Percentiles rank a stretch among this genome's conserved stretches.
These are phyloP conservation scores for Basidiobolus meristosporus DNA, from an alignment of 371 early-diverging fungal genomes.

Conservation along the genomic window DNA sequence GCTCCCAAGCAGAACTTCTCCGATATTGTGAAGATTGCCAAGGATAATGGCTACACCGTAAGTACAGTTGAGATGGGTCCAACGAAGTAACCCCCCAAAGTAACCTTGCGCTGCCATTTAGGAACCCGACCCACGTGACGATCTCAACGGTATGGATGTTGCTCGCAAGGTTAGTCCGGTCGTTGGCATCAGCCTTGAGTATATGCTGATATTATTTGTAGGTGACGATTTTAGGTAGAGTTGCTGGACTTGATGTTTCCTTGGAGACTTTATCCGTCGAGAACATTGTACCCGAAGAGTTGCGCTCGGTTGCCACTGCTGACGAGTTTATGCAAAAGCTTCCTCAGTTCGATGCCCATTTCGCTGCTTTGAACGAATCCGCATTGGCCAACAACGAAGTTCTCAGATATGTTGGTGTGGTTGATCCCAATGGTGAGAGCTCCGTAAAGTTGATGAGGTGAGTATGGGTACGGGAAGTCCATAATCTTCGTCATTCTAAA, in stretches of 20 bases:
- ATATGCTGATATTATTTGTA: constrained; percentile 2
- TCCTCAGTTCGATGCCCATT: constrained; percentile 71
- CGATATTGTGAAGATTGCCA: constrained; percentile 73
- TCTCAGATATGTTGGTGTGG: constrained; percentile 80
- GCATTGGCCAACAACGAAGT: constrained; percentile 53
- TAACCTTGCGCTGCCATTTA: constrained; percentile 4
- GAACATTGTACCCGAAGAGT: constrained; percentile 80
- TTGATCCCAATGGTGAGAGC: constrained; percentile 50
- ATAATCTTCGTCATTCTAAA: background rate
- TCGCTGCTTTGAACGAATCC: constrained; percentile 48
- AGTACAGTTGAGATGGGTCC: background rate
- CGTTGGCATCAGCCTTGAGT: background rate
- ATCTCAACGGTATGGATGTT: constrained; percentile 96
- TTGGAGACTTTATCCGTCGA: constrained; percentile 65
- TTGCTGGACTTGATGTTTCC: constrained; percentile 60
- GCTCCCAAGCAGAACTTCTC: constrained; percentile 46
- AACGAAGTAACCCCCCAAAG: background rate
- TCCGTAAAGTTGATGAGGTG: constrained; percentile 62
- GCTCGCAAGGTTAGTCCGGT: constrained; percentile 63
- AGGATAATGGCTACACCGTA: constrained; percentile 81
- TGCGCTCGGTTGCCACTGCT: constrained; percentile 47
- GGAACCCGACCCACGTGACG: constrained; percentile 97
- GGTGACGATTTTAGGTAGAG: constrained; percentile 74
- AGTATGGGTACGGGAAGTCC: background rate
- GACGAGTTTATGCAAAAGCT: constrained; percentile 69